phyloP scores from a whole-genome alignment of 495 filamentous ascomycete species.

The Penicillium robsamsonii region DNA sequence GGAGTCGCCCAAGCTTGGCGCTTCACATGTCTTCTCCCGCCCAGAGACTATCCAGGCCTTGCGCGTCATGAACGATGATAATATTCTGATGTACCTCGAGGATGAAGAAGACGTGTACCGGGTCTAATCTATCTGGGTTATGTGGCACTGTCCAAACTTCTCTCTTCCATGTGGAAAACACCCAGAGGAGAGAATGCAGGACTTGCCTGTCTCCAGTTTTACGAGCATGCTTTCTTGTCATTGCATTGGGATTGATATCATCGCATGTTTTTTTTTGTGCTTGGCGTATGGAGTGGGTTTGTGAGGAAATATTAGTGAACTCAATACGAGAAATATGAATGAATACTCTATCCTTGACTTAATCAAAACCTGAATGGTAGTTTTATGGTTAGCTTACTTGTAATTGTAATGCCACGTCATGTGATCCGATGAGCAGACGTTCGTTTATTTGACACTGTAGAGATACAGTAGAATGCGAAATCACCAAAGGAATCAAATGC shows the following conservation, averaged over 20 bases:
- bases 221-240: constrained; percentile 22
- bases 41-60: constrained; percentile 76
- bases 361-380: not conserved
- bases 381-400: not conserved
- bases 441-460: not conserved
- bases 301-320: constrained; percentile 11
- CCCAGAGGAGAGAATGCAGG: constrained; percentile 1
- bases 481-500: not conserved
- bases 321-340: constrained; percentile 23
- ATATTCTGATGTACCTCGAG: constrained; percentile 79
- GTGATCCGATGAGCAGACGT: not conserved
- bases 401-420: not conserved
- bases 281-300: constrained; percentile 27
- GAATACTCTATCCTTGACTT: constrained; percentile 12
- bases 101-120: constrained; percentile 51
- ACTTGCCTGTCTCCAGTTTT: constrained; percentile 7
- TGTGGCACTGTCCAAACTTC: not conserved
- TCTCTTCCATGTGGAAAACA: not conserved
- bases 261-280: constrained; percentile 22
- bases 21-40: constrained; percentile 57
- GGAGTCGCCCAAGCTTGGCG: constrained; percentile 30
- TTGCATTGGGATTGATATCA: constrained; percentile 35
- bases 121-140: constrained; percentile 32
- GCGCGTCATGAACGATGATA: constrained; percentile 73
- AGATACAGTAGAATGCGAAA: not conserved